Evolutionary conservation across 495 filamentous ascomycete genomes (phyloP), one percentile per base, ranked within the genome.

Genomic region (Daldinia grandis): DNA sequence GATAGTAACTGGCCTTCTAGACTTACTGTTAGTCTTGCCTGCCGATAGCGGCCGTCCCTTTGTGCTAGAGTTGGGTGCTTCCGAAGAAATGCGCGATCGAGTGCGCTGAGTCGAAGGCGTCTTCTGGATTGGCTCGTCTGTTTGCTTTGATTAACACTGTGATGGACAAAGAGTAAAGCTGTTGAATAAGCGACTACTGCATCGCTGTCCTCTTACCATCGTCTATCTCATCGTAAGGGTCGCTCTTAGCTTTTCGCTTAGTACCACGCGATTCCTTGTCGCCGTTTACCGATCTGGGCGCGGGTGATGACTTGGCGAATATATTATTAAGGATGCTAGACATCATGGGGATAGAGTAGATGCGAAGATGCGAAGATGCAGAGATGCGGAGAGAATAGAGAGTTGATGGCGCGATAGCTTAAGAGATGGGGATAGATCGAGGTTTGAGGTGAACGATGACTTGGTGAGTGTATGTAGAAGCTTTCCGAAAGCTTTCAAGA

Each of bases 141-240:
- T 63, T 69, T 42, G 24, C 25, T 58, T 24, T 14, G 15, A 15
- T 60, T 47, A 57, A 14, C 10, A 19, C 30, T 37, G 9, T 19
- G 28, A 30, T 35, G 25, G 44, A 21, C 24, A 50, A 25, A 25
- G 10, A 17, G 24, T 25, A 50, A 50, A 12, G 19, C 19, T 27
- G 1, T 12, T 10, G 8, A 2, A 17, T 50, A 25, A 14, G 27
- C 27, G 15, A 53, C n/a, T 6, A 12, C 0, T 30, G 2, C 5
- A 30, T 53, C 25, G 49, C 14, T 5, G 12, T 17, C 15, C 9
- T 66, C 73, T 69, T 57, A 77, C 75, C 70, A 25, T 74, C 62
- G 1, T 74, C 73, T 53, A 77, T 69, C 1, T 74, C 70, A 24
- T 77, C 73, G 35, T 77, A 77, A 14, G 75, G 75, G n/a, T 77